Base-by-base conservation (phyloP, 306 rosid genomes). In the Carpinus fangiana region DNA sequence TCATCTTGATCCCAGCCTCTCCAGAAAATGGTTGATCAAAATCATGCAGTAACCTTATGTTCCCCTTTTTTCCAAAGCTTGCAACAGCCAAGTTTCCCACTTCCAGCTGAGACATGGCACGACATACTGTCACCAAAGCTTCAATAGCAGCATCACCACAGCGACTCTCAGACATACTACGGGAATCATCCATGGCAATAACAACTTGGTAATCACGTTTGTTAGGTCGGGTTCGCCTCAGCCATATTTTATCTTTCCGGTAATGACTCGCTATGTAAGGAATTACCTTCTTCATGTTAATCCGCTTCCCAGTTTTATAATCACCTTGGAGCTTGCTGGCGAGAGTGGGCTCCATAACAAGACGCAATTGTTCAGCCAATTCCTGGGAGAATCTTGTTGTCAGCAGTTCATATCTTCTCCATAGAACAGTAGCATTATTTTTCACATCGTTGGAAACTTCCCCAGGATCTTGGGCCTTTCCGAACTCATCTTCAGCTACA, bases 251-350 rank as follows among this genome's bases (percentile, higher is more conserved):
- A 79, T 94, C 97, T 82, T 91, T 92, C 72, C 89, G 83, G 62
- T 85, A 94, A 81, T 87, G 80, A 83, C 97, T 94, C 71, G 98
- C 97, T 64, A 94, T 88, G 81, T 84, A 94, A 70, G 89, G 92
- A 84, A 94, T 89, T 23, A 92, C 98, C 97, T 90, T 94, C 78
- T 94, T 94, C 98, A 94, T 90, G 81, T 92, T 90, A 70, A 94
- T 89, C 75, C 98, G 85, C 83, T 90, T 94, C 31, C 98, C 98
- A 53, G 98, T 92, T 85, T 87, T 92, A 88, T 88, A 94, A 81
- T 94, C 96, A 26, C 98, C 98, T 85, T 92, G 96, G 70, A 94
- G 97, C 81, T 92, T 92, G 86, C 96, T 92, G 38, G 97, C 98
- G 17, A 89, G 67, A 21, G 94, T 92, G 67, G 98, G 98, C 81